phyloP scores from a whole-genome alignment of 2,329 filamentous ascomycete genomes.

The Didymella arachidicola region DNA sequence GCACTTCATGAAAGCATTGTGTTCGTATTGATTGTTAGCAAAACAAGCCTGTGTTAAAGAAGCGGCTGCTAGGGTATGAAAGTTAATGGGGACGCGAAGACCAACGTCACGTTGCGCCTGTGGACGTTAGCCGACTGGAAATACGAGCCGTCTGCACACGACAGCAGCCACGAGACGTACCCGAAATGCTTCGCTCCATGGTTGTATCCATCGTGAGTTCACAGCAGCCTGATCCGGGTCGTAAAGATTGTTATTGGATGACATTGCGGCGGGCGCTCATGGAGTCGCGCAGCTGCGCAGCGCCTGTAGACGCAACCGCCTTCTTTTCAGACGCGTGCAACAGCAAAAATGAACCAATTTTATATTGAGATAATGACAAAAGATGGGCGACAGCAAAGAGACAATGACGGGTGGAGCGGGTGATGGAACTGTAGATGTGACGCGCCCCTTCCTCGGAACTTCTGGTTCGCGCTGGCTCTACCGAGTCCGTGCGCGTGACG shows the following conservation, averaged over 20 bases:
- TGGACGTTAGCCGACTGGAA: neutral
- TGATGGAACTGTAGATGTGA: neutral
- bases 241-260: conserved; percentile 40
- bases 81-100: conserved; percentile 68
- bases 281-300: conserved; percentile 11
- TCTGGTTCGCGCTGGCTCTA: neutral
- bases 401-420: neutral
- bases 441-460: conserved; percentile 5
- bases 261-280: conserved; percentile 33
- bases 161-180: conserved; percentile 23
- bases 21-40: conserved; percentile 60
- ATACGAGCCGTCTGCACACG: too few relatives aligned
- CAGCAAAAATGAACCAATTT: too few relatives aligned
- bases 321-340: too few relatives aligned
- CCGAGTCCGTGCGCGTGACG: too few relatives aligned
- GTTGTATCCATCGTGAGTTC: conserved; percentile 38
- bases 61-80: conserved; percentile 64
- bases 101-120: conserved; percentile 68
- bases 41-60: conserved; percentile 68
- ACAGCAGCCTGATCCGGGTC: conserved; percentile 40
- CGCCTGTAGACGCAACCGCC: conserved; percentile 5
- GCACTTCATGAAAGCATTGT: conserved; percentile 61
- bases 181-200: conserved; percentile 45
- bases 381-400: neutral
- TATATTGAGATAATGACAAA: too few relatives aligned